Percentiles rank a stretch among this genome's conserved stretches.
These are phyloP conservation scores for Bothriochloa decipiens DNA, from an alignment of 176 grass and related monocot genomes.

Conservation along the genomic window DNA sequence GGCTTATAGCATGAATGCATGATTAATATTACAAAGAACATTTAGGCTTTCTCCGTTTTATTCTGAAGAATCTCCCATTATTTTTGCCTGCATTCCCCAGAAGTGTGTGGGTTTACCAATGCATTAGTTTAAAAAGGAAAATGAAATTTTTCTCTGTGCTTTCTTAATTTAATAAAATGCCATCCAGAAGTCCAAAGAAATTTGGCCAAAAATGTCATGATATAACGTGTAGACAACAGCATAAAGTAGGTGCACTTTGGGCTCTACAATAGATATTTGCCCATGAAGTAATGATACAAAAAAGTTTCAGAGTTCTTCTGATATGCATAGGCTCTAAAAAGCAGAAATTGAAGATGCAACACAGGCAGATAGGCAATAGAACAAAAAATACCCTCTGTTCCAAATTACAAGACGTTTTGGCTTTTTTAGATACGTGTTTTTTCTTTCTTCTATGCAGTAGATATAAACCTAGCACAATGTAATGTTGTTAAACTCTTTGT, in stretches of 20 bases:
- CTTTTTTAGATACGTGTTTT: neutral
- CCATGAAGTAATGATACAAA: conserved; percentile 2
- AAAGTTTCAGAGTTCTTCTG: conserved; percentile 27
- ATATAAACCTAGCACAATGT: conserved; percentile 13
- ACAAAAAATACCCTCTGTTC: neutral
- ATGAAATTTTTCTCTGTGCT: neutral
- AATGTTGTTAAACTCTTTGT: conserved; percentile 29
- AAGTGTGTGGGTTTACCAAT: neutral
- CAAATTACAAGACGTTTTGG: neutral
- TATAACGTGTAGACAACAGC: neutral
- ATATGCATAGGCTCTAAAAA: conserved; percentile 17
- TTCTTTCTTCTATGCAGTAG: neutral
- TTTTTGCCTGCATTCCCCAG: neutral
- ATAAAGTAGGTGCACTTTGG: conserved; percentile 21
- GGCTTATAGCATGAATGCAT: conserved; percentile 4
- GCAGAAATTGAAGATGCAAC: neutral
- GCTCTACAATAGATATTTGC: conserved; percentile 12
- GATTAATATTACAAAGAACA: conserved; percentile 39
- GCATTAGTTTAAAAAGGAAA: conserved; percentile 26
- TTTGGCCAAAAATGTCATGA: neutral
- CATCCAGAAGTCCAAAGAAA: neutral
- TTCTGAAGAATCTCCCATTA: conserved; percentile 7
- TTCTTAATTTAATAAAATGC: conserved; percentile 30
- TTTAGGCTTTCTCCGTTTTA: conserved; percentile 12
- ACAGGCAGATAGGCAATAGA: conserved; percentile 14